phyloP scores from a whole-genome alignment of 1,284 basidiomycete genomes.

The Ustilago curta region DNA sequence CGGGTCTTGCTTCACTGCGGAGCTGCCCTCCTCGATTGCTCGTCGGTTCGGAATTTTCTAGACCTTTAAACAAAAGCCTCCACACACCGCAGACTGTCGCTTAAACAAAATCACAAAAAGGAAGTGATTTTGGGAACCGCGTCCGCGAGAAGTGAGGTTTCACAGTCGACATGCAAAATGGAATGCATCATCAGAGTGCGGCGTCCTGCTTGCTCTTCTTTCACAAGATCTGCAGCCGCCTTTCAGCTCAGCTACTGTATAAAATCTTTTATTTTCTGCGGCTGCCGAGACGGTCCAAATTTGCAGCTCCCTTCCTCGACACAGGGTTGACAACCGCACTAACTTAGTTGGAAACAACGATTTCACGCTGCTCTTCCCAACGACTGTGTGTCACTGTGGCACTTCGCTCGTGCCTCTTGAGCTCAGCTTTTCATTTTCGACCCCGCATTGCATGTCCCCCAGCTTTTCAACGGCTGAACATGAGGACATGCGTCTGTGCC shows the following conservation, averaged over 20 bases:
- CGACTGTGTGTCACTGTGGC: background rate
- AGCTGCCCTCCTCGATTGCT: background rate
- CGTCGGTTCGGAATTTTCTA: background rate
- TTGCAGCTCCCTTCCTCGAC: background rate
- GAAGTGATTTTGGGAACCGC: background rate
- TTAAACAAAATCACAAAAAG: background rate
- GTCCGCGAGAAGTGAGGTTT: background rate
- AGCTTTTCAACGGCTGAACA: background rate
- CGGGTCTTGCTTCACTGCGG: background rate
- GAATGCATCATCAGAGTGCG: background rate
- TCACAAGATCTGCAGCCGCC: background rate
- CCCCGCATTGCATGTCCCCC: background rate
- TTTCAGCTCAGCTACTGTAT: background rate
- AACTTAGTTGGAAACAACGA: background rate
- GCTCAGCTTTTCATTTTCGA: background rate
- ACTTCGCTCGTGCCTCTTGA: background rate
- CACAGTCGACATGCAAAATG: background rate
- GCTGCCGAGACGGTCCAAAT: constrained; percentile 1
- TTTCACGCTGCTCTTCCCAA: constrained; percentile 8
- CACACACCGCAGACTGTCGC: too few relatives aligned
- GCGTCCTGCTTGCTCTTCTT: background rate
- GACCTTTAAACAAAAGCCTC: background rate
- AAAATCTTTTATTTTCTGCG: background rate
- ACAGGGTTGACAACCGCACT: too few relatives aligned
- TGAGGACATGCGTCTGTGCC: background rate